Evolutionary conservation across 441 rosid species (phyloP), one percentile per base, ranked within the genome.

Genomic region (Adansonia gregorii): DNA sequence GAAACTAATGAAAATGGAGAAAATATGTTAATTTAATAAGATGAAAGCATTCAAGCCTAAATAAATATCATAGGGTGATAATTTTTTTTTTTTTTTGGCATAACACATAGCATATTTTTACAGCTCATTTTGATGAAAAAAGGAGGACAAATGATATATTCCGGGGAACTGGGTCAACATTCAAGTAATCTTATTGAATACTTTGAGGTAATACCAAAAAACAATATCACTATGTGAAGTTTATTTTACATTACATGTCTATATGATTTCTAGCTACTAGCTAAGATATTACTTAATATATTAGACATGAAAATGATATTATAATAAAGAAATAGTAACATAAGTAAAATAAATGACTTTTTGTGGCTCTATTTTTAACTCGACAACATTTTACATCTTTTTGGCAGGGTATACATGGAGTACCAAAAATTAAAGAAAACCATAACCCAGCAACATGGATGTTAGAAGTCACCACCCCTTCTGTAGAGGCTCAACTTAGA

Each of bases 101-200:
- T 35, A 60, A 63, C 11, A 35, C 58, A n/a, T 49, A n/a, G 11
- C 54, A 41, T 39, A 66, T 39, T 55, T 17, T 74, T 51, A 69
- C 86, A 84, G 89, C 73, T 86, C 70, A 84, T 86, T 81, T 72
- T 86, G 69, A 81, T 86, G 89, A 86, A 83, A 81, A 56, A 58
- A 46, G 89, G 89, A 35, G 89, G 89, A 31, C 76, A 41, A 39
- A 72, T 86, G 2, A 84, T 84, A 73, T 84, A 86, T 55, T 79
- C 78, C 4, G 89, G 89, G 79, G 80, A 79, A 22, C 81, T 86
- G 48, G 87, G 87, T 27, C 82, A 65, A 55, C 82, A 83, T 11
- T 83, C 89, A 22, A 81, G 82, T 51, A 76, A 48, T 65, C 83
- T 86, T 54, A 82, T 84, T 8, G 76, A 82, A 45, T 86, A 86